Evolutionary conservation across 139 green algal species (phyloP), one percentile per base, ranked within the genome.

Genomic region (Pleodorina starrii): DNA sequence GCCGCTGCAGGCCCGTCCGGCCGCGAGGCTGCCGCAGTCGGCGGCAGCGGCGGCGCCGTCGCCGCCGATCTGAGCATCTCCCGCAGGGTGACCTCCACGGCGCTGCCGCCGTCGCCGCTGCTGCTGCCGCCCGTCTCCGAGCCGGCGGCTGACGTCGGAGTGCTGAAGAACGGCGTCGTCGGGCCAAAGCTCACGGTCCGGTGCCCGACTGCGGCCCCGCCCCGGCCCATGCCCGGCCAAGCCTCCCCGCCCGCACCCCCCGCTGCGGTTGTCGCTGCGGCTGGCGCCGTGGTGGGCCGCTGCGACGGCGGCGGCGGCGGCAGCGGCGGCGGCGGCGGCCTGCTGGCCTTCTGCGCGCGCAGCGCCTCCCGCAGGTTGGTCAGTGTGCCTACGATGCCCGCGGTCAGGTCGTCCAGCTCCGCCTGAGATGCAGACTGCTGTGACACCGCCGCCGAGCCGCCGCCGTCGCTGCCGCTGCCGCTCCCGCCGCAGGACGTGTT

Each of bases 321-420:
- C 43, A 38, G 43, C 32, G 38, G 71, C 5, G 71, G 7, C 71
- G 35, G 71, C 14, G 16, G 72, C 5, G 29, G 51, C 23, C 35
- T 10, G 27, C 14, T n/a, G n/a, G n/a, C n/a, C n/a, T n/a, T 87
- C 38, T 46, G 12, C 7, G 43, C 11, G 12, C 81, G 57, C 44
- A 88, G 32, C 11, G 82, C 63, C 66, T 88, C 82, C 11, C 82
- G 82, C 19, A 88, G 68, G 44, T 35, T 79, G 32, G n/a, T 40
- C 82, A 88, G 32, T 2, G 82, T 80, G 57, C 46, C 66, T 0
- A 79, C 66, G 25, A 88, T 88, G 32, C 82, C 66, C 29, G 63
- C 66, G 0, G 82, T 79, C 25, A 88, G 82, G 44, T 57, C 63
- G 10, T n/a, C 29, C 12, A 79, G 66, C 82, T 66, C 27, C 4